Evolutionary conservation across 805 yeast genomes (phyloP).

Genomic region (Candida saitoana): DNA sequence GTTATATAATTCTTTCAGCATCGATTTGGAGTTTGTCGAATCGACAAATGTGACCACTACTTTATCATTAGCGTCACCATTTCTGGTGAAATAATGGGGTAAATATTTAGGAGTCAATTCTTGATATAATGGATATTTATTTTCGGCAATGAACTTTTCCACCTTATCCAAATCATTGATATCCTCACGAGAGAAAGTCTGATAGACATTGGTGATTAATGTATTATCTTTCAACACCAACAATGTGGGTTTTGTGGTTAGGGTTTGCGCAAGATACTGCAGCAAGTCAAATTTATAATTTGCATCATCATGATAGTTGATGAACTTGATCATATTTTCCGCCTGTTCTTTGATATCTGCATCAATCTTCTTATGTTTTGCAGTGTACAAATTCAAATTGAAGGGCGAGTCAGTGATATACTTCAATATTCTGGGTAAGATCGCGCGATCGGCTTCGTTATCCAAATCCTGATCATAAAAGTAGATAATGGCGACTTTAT

Average conservation of each 20-base stretch:
- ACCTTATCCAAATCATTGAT: conserved; percentile 49
- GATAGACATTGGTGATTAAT: conserved; percentile 49
- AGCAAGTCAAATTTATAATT: conserved; percentile 39
- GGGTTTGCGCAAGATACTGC: conserved; percentile 46
- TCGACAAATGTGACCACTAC: conserved; percentile 49
- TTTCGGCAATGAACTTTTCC: conserved; percentile 45
- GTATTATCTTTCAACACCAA: conserved; percentile 57
- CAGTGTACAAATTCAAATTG: conserved; percentile 50
- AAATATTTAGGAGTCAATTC: conserved; percentile 44
- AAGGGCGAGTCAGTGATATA: conserved; percentile 55
- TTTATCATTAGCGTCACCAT: conserved; percentile 24
- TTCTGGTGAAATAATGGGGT: conserved; percentile 31
- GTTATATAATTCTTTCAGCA: conserved; percentile 32
- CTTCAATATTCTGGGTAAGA: conserved; percentile 58
- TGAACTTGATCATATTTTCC: conserved; percentile 35
- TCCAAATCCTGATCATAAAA: conserved; percentile 47
- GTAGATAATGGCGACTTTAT: conserved; percentile 50
- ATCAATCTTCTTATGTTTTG: conserved; percentile 42
- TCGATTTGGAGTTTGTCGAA: conserved; percentile 27
- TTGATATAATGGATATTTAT: conserved; percentile 49
- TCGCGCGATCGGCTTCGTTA: conserved; percentile 58
- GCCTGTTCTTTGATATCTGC: conserved; percentile 41
- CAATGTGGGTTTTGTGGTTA: conserved; percentile 60
- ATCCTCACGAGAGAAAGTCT: conserved; percentile 62
- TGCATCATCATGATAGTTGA: conserved; percentile 41